Evolutionary conservation across 306 rosid species (phyloP).

Genomic region (Acacia confusa): DNA sequence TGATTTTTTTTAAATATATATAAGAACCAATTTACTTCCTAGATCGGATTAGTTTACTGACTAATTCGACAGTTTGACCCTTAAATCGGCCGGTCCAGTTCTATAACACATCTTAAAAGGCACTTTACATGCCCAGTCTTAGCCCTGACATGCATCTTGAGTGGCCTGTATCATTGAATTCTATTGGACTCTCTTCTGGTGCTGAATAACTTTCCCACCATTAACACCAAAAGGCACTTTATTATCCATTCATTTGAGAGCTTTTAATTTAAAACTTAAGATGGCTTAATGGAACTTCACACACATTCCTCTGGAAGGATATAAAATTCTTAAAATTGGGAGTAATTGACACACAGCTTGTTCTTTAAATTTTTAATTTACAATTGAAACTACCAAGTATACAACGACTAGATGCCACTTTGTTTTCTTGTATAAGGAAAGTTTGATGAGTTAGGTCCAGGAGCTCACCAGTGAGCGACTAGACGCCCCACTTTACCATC

Average conservation of each 20-base stretch:
- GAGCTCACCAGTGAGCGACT: too few relatives aligned
- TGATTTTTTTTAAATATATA: too few relatives aligned
- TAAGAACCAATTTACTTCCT: too few relatives aligned
- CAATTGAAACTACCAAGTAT: constrained; percentile 27
- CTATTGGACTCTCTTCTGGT: neutral
- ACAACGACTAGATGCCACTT: constrained; percentile 46
- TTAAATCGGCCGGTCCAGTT: too few relatives aligned
- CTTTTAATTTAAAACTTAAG: neutral
- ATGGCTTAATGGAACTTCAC: neutral
- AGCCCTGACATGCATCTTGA: neutral
- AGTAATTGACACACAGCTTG: constrained; percentile 21
- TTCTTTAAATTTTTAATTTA: constrained; percentile 34
- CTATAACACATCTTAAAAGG: too few relatives aligned
- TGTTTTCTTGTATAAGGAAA: too few relatives aligned
- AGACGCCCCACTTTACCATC: constrained; percentile 26
- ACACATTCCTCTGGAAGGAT: neutral
- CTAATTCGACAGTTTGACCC: too few relatives aligned
- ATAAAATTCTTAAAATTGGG: neutral
- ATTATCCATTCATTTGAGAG: neutral
- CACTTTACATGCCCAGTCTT: neutral
- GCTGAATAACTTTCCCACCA: neutral
- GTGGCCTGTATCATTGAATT: neutral
- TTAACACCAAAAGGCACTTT: neutral
- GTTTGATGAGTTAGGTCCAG: too few relatives aligned
- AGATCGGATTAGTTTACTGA: too few relatives aligned